Conservation (phyloP, 768 basidiomycete species). For the Suillus occidentalis region DNA sequence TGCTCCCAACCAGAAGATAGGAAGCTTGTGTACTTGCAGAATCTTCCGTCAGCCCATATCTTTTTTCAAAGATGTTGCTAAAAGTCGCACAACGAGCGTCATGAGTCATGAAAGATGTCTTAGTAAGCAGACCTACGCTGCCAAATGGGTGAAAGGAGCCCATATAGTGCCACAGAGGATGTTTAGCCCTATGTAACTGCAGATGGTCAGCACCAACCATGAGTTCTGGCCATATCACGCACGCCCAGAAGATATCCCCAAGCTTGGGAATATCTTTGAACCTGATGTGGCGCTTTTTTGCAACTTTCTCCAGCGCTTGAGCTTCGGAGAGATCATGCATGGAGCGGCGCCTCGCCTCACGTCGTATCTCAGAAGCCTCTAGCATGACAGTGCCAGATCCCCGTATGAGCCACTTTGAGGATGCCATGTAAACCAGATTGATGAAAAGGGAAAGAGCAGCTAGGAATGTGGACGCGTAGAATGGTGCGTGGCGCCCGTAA, state of each 20-base stretch:
- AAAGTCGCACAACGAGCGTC: slow-evolving; percentile 7
- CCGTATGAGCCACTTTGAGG: slow-evolving; percentile 63
- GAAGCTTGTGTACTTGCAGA: slow-evolving; percentile 66
- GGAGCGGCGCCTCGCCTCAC: slow-evolving; percentile 51
- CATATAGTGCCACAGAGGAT: slow-evolving; percentile 75
- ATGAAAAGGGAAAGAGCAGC: slow-evolving; percentile 65
- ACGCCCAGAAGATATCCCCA: slow-evolving; percentile 82
- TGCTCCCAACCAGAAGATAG: slow-evolving; percentile 67
- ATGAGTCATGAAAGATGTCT: not conserved
- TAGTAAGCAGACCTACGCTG: slow-evolving; percentile 51
- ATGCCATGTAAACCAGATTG: slow-evolving; percentile 65
- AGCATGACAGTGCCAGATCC: slow-evolving; percentile 56
- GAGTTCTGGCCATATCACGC: slow-evolving; percentile 26
- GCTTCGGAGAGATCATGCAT: slow-evolving; percentile 52
- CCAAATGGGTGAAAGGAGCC: slow-evolving; percentile 76
- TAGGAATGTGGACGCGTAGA: slow-evolving; percentile 65
- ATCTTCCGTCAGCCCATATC: slow-evolving; percentile 60
- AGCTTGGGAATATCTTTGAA: slow-evolving; percentile 60
- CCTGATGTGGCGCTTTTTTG: slow-evolving; percentile 62
- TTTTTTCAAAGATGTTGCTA: slow-evolving; percentile 72
- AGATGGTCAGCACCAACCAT: slow-evolving; percentile 5
- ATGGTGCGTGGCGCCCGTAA: slow-evolving; percentile 72
- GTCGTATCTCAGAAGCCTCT: slow-evolving; percentile 60
- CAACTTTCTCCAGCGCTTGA: slow-evolving; percentile 62
- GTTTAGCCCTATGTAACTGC: slow-evolving; percentile 73